Percentiles rank a stretch among this genome's conserved stretches.
Conservation (phyloP, 2,329 filamentous ascomycete species). For the Alternaria arbusti region DNA sequence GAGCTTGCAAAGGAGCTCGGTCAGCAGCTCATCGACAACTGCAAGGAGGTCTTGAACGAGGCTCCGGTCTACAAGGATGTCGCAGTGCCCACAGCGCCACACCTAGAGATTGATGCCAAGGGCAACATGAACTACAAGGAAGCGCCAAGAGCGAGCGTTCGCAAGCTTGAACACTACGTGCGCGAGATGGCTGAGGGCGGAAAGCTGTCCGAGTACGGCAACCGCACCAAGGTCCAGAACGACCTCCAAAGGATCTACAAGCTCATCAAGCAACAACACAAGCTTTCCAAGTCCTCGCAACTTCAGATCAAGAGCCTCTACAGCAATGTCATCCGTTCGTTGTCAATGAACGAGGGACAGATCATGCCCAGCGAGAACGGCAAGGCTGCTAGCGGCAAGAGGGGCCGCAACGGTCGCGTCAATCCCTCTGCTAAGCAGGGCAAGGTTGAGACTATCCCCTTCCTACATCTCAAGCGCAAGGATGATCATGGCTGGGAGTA, state of each 20-base stretch:
- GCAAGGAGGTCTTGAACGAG: conserved; percentile 84
- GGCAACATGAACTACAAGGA: conserved; percentile 95
- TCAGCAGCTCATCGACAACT: conserved; percentile 94
- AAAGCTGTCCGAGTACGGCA: conserved; percentile 98
- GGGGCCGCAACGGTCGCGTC: conserved; percentile 60
- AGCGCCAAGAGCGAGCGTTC: conserved; percentile 82
- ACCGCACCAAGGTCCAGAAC: conserved; percentile 96
- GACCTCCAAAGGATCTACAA: conserved; percentile 96
- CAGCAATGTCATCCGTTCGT: conserved; percentile 88
- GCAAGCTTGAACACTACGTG: conserved; percentile 98
- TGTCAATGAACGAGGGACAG: conserved; percentile 97
- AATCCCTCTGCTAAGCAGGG: conserved; percentile 71
- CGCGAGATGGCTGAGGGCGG: conserved; percentile 98
- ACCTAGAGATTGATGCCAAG: conserved; percentile 88
- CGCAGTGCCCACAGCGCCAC: conserved; percentile 85
- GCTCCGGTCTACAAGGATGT: conserved; percentile 97
- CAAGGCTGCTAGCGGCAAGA: conserved; percentile 66
- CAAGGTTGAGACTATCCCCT: conserved; percentile 96
- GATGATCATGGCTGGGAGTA: conserved; percentile 96
- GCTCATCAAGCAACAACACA: conserved; percentile 97
- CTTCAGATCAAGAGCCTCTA: conserved; percentile 96
- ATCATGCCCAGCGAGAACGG: conserved; percentile 89
- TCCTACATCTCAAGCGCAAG: conserved; percentile 95
- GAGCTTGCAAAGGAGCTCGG: conserved; percentile 96
- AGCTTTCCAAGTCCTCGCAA: conserved; percentile 93